Evolutionary conservation across 2,329 filamentous ascomycete genomes (phyloP), one percentile per base, ranked within the genome.

Genomic region (Calonectria hongkongensis): DNA sequence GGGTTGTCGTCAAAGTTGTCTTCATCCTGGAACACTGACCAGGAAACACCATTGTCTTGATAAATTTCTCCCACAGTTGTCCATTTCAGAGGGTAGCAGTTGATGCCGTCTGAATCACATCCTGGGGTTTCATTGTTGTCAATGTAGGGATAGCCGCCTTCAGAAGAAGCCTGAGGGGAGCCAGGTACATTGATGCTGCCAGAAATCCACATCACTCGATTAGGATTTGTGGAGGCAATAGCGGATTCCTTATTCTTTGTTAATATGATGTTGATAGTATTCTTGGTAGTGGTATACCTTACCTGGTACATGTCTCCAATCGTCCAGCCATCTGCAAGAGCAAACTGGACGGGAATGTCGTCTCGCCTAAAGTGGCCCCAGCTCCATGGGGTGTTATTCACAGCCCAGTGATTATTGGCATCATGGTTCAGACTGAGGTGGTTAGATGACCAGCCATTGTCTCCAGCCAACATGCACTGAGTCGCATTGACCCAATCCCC

Each of bases 1-100:
- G 88, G 85, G 77, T 89, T 90, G 77, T 90, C 89, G 50, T 89
- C 88, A 70, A 88, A 89, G 79, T 89, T 89, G 75, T 89, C 84
- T 5, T 43, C 85, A 66, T 87, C 84, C 75, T 89, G 88, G 75
- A 83, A 89, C 2, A 89, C 83, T 45, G 87, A 85, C 89, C 89
- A 90, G 1, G 85, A 85, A 25, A 87, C 85, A 18, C 85, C 86
- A 2, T 86, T 85, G 12, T 85, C 83, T 75, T 89, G 84, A 45
- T 88, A 88, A 70, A 85, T 82, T 70, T 89, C 87, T 62, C 84
- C 87, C 21, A 85, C 84, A 0, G 88, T 89, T 72, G 88, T 88
- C 88, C 88, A 90, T 70, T 88, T 87, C 21, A 89, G 81, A 0
- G 88, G 88, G 62, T 88, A 89, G 76, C 88, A 90, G 77, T 88